These are phyloP conservation scores for Cicer bijugum DNA, from an alignment of 306 rosid genomes.

Conservation along the genomic window DNA sequence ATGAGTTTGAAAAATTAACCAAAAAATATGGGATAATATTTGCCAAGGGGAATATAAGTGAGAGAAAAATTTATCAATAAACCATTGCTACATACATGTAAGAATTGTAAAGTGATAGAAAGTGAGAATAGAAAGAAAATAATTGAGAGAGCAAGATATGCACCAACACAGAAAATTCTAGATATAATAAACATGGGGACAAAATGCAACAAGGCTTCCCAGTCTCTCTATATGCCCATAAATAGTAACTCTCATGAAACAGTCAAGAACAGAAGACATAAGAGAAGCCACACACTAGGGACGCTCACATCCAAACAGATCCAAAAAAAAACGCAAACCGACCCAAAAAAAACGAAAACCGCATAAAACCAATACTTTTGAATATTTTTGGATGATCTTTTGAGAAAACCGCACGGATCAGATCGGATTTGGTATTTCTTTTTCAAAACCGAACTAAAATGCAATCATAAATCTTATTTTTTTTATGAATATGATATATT, in stretches of 20 bases:
- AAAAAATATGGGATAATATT: conserved; percentile 28
- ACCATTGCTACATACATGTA: conserved; percentile 20
- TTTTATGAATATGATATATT: no score
- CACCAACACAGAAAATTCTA: conserved; percentile 22
- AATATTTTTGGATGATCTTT: no score
- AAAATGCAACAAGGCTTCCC: conserved; percentile 16
- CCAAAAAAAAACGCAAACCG: no score
- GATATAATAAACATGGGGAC: conserved; percentile 4
- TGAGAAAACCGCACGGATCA: no score
- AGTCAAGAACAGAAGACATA: conserved; percentile 31
- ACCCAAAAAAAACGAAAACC: no score
- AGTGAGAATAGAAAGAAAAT: conserved; percentile 5
- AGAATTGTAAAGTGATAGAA: background rate
- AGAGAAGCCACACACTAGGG: background rate
- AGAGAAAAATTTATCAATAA: conserved; percentile 29
- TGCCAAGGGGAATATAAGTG: conserved; percentile 9
- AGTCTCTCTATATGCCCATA: conserved; percentile 21
- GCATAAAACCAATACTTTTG: no score
- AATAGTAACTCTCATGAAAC: conserved; percentile 11
- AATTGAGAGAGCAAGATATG: conserved; percentile 32
- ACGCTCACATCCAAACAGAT: no score
- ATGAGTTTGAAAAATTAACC: conserved; percentile 20
- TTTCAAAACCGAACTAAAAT: no score
- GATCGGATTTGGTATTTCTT: no score
- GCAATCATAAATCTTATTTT: no score